A percentile compares a stretch with the other conserved stretches of the same genome.
Conservation (phyloP, 305 asterid genomes). For the Euphrasia arctica region DNA sequence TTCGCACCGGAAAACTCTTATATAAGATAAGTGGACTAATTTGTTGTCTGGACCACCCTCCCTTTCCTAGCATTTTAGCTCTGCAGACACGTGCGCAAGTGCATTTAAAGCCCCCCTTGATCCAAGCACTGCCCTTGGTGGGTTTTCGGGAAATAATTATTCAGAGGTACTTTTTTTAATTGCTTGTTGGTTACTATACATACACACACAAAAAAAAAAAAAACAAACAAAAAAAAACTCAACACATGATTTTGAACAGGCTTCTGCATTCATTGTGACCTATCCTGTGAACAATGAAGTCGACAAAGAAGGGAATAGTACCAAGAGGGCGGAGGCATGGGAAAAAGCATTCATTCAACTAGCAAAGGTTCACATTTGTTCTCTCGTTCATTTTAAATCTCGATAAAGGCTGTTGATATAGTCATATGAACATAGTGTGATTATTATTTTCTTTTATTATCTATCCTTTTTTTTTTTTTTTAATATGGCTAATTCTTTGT, state of each 20-base stretch:
- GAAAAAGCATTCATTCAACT: conserved; percentile 96
- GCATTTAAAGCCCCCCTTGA: conserved; percentile 98
- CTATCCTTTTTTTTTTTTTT: background rate
- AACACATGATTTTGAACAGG: conserved; percentile 48
- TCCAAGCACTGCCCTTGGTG: conserved; percentile 97
- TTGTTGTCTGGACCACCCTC: conserved; percentile 27
- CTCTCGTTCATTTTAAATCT: conserved; percentile 9
- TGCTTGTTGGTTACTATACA: conserved; percentile 3
- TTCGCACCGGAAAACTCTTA: conserved; percentile 13
- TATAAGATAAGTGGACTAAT: conserved; percentile 21
- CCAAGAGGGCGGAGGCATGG: conserved; percentile 91
- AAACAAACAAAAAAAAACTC: background rate
- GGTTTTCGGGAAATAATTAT: conserved; percentile 88
- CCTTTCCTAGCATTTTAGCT: conserved; percentile 73
- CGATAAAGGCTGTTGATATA: background rate
- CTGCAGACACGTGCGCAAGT: conserved; percentile 84
- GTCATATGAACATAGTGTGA: background rate
- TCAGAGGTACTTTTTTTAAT: conserved; percentile 56
- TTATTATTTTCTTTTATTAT: too few species aligned
- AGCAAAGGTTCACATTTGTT: conserved; percentile 60
- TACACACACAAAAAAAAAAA: conserved; percentile 1
- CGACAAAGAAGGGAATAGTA: conserved; percentile 71
- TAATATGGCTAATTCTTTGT: too few species aligned
- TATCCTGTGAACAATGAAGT: conserved; percentile 93
- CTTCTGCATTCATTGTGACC: conserved; percentile 92